phyloP scores from a whole-genome alignment of 805 yeast genomes.

The Maudiozyma pseudohumilis region DNA sequence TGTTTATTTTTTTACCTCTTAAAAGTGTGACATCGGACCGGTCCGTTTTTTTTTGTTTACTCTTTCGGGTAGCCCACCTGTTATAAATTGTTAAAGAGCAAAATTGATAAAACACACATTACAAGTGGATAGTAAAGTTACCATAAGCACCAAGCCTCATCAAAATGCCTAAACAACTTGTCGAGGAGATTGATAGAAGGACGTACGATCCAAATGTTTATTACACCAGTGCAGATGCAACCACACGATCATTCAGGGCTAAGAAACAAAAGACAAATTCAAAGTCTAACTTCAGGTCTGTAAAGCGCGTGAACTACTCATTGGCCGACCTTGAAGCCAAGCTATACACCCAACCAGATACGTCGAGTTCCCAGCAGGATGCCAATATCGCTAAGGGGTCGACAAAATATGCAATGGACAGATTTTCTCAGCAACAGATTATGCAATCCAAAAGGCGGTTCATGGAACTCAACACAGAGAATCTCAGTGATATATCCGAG shows the following conservation, averaged over 20 bases:
- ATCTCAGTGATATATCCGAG: conserved; percentile 19
- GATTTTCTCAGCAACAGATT: conserved; percentile 22
- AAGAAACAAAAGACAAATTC: conserved; percentile 10
- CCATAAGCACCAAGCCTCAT: too few species aligned
- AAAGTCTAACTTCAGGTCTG: conserved; percentile 18
- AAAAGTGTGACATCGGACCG: too few species aligned
- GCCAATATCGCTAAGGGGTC: conserved; percentile 8
- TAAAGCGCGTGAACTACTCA: conserved; percentile 28
- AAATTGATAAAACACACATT: too few species aligned
- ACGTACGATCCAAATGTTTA: conserved; percentile 28
- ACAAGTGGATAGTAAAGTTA: too few species aligned
- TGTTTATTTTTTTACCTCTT: too few species aligned
- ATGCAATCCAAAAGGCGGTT: conserved; percentile 25
- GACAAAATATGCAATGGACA: conserved; percentile 13
- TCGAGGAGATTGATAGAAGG: conserved; percentile 28
- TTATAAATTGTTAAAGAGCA: too few species aligned
- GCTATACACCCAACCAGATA: conserved; percentile 12
- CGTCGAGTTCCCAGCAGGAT: background rate
- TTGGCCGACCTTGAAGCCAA: conserved; percentile 28
- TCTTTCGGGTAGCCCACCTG: too few species aligned
- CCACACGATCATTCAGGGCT: conserved; percentile 14
- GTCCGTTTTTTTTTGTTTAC: too few species aligned
- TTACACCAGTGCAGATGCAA: conserved; percentile 20
- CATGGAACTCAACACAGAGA: conserved; percentile 29
- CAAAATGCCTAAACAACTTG: conserved; percentile 7